Percentiles rank a stretch among this genome's conserved stretches.
phyloP scores from a whole-genome alignment of 75 land plant genomes.

The Picea sitchensis region DNA sequence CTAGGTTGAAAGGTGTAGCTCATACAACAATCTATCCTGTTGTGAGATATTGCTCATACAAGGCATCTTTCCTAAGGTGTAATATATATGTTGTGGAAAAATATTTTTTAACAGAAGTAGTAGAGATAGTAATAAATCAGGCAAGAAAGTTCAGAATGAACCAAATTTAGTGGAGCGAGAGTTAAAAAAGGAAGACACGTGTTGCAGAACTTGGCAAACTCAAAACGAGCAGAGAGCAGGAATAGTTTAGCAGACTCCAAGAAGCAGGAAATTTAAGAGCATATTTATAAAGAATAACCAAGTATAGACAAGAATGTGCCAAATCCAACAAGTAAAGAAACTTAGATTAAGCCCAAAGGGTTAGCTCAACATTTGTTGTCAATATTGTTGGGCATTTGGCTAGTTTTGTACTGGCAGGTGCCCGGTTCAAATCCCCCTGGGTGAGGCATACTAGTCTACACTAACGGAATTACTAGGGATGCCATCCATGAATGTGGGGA shows the following conservation, averaged over 20 bases:
- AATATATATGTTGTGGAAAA: neutral
- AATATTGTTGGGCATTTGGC: too few species aligned
- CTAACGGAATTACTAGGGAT: too few species aligned
- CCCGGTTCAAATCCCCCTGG: too few species aligned
- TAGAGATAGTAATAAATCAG: too few species aligned
- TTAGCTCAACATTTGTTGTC: too few species aligned
- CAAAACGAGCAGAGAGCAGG: neutral
- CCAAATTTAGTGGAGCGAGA: neutral
- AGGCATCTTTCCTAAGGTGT: neutral
- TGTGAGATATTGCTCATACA: neutral
- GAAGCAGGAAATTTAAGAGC: neutral
- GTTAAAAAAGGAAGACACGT: neutral
- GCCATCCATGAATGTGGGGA: too few species aligned
- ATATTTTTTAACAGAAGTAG: too few species aligned
- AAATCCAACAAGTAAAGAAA: neutral
- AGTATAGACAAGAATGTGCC: neutral
- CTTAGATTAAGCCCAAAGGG: neutral
- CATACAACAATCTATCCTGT: neutral
- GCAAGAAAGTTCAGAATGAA: neutral
- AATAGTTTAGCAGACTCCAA: neutral
- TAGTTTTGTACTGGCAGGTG: too few species aligned
- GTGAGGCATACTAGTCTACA: too few species aligned
- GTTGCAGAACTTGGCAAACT: neutral
- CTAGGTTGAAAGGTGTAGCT: neutral
- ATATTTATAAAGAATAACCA: neutral